These are phyloP conservation scores for Coemansia sp. DNA, from an alignment of 192 early-diverging fungal species.

Conservation along the genomic window DNA sequence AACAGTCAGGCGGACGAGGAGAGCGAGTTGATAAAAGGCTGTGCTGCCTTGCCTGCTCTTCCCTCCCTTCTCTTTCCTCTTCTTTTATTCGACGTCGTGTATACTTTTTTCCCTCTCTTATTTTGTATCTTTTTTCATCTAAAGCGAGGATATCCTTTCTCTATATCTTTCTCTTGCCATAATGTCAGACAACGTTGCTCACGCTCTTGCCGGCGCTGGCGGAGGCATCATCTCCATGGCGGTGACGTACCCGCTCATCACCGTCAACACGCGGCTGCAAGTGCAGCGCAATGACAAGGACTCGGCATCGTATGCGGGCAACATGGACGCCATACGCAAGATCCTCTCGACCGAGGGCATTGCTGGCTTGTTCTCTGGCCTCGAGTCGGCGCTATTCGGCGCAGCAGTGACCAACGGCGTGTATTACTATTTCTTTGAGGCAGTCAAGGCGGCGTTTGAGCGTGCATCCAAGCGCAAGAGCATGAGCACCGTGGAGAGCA, in stretches of 20 bases:
- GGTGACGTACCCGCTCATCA: constrained; percentile 89
- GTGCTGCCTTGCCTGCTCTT: neutral
- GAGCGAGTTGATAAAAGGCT: neutral
- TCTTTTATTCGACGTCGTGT: neutral
- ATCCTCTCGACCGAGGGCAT: constrained; percentile 90
- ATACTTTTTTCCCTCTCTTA: neutral
- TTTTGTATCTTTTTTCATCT: no score
- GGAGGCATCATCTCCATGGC: constrained; percentile 92
- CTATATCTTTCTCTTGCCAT: no score
- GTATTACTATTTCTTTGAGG: constrained; percentile 90
- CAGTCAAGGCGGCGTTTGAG: constrained; percentile 84
- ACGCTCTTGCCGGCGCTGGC: constrained; percentile 81
- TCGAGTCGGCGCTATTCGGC: constrained; percentile 95
- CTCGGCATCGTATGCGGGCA: constrained; percentile 63
- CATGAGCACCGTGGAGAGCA: constrained; percentile 87
- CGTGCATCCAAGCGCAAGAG: constrained; percentile 61
- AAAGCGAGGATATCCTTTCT: no score
- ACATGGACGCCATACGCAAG: constrained; percentile 79
- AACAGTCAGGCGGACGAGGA: neutral
- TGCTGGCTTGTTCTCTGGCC: constrained; percentile 89
- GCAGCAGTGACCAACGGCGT: constrained; percentile 94
- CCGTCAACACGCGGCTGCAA: constrained; percentile 79
- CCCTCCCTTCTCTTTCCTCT: neutral
- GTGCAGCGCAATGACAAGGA: constrained; percentile 72
- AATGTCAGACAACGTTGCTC: constrained; percentile 85